Conservation (phyloP, 345 rosid genomes). For the Eucalyptus tenuipes region DNA sequence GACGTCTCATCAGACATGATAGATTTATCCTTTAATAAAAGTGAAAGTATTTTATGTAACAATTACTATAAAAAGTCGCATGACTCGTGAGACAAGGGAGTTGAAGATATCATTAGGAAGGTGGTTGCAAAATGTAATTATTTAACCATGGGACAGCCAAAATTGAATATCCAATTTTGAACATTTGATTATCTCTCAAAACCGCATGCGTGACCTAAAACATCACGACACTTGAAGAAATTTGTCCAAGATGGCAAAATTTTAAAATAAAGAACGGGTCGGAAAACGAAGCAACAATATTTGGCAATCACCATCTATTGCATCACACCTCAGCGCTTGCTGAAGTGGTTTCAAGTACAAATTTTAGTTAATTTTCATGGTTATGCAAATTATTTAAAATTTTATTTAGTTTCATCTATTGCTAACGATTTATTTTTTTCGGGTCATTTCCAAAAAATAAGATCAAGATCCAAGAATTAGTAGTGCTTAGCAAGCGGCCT, state of each 20-base stretch:
- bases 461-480: background rate
- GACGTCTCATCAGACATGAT: background rate
- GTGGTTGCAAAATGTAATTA: background rate
- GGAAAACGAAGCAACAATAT: background rate
- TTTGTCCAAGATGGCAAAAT: background rate
- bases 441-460: background rate
- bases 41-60: background rate
- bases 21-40: background rate
- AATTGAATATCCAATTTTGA: background rate
- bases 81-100: background rate
- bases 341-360: background rate
- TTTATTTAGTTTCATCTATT: background rate
- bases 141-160: background rate
- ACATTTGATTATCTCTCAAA: background rate
- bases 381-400: background rate
- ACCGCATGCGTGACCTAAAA: background rate
- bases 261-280: background rate
- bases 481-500: background rate
- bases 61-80: background rate
- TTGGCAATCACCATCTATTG: background rate
- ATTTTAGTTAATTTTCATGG: background rate
- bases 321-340: background rate
- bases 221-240: background rate
- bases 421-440: background rate
- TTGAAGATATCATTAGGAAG: background rate